Percentiles rank a stretch among this genome's conserved stretches.
Conservation (phyloP, 495 filamentous ascomycete species). For the Podospora appendiculata region DNA sequence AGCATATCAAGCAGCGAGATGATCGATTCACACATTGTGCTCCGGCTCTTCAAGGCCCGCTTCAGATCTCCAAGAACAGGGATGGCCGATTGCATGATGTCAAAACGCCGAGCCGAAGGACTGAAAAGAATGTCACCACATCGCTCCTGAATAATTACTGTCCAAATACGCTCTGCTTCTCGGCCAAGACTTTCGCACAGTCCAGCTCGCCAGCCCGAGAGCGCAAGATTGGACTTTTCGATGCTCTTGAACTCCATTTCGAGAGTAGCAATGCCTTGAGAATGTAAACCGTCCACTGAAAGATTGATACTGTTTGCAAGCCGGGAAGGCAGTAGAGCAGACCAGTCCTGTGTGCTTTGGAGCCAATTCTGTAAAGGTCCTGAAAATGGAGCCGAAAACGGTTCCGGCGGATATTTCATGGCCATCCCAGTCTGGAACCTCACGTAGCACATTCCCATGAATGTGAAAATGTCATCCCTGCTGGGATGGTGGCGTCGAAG, state of each 20-base stretch:
- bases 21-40: neutral
- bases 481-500: slow-evolving; percentile 1
- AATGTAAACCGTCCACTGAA: too few species aligned
- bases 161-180: slow-evolving; percentile 1
- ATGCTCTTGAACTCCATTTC: too few species aligned
- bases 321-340: too few species aligned
- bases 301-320: too few species aligned
- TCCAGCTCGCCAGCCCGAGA: neutral
- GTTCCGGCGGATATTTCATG: neutral
- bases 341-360: too few species aligned
- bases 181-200: slow-evolving; percentile 1
- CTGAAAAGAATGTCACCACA: neutral
- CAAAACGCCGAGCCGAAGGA: neutral
- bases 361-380: too few species aligned
- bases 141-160: neutral
- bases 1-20: neutral
- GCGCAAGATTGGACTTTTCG: too few species aligned
- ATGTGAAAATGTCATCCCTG: slow-evolving; percentile 4
- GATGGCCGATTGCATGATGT: slow-evolving; percentile 1
- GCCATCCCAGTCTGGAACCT: slow-evolving; percentile 1
- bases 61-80: slow-evolving; percentile 1
- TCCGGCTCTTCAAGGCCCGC: neutral
- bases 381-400: too few species aligned
- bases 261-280: too few species aligned
- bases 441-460: slow-evolving; percentile 8